These are phyloP conservation scores for Skeletonema tropicum DNA, from an alignment of 108 stramenopile species.

Conservation along the genomic window DNA sequence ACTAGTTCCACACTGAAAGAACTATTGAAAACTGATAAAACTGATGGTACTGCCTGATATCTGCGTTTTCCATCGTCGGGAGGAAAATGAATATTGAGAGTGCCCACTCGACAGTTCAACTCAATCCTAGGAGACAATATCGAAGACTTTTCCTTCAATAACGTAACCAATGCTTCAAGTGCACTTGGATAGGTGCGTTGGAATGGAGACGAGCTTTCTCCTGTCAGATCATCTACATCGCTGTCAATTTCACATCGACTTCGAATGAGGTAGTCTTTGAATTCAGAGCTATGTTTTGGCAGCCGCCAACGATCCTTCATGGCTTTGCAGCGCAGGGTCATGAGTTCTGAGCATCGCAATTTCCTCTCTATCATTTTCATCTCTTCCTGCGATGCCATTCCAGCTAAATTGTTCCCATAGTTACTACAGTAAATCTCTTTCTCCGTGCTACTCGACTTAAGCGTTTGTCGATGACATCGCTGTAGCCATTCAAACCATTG, in stretches of 20 bases:
- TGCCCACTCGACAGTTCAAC: slow-evolving; percentile 1
- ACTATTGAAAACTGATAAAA: slow-evolving; percentile 6
- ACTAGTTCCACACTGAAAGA: slow-evolving; percentile 14
- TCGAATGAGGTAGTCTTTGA: slow-evolving; percentile 16
- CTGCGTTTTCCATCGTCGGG: background rate
- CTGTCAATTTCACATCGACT: slow-evolving; percentile 28
- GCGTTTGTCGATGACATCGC: slow-evolving; percentile 4
- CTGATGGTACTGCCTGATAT: slow-evolving; percentile 13
- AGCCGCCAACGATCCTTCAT: slow-evolving; percentile 40
- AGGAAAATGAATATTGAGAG: slow-evolving; percentile 29
- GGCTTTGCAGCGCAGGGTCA: slow-evolving; percentile 26
- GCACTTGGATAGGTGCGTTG: slow-evolving; percentile 12
- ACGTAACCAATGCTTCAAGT: slow-evolving; percentile 21
- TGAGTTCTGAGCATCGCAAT: slow-evolving; percentile 30
- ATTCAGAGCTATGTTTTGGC: slow-evolving; percentile 28
- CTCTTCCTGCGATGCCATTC: background rate
- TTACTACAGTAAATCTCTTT: slow-evolving; percentile 12
- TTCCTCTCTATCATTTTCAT: slow-evolving; percentile 27
- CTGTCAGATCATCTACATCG: slow-evolving; percentile 4
- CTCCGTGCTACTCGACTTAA: slow-evolving; percentile 6
- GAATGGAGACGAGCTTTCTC: slow-evolving; percentile 19
- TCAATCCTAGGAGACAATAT: slow-evolving; percentile 15
- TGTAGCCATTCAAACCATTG: slow-evolving; percentile 35
- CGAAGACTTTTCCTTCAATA: slow-evolving; percentile 27
- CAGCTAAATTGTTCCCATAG: slow-evolving; percentile 14